A percentile compares a stretch with the other conserved stretches of the same genome.
phyloP scores from a whole-genome alignment of 2,329 filamentous ascomycete species.

The Ophiosphaerella korrae region DNA sequence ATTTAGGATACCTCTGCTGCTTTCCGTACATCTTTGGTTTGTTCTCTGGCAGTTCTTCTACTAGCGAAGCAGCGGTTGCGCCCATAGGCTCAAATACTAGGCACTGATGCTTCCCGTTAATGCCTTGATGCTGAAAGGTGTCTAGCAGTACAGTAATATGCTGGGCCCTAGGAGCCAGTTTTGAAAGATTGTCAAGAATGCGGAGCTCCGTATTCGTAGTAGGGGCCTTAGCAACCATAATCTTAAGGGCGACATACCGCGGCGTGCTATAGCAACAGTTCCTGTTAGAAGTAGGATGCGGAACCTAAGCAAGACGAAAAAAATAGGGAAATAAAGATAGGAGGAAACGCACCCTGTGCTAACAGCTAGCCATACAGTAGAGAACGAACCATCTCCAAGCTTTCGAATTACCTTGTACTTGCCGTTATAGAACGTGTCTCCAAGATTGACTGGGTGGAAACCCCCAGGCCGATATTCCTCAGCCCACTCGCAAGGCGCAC shows the following conservation, averaged over 20 bases:
- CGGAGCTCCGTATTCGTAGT: constrained; percentile 5
- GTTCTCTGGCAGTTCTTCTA: constrained; percentile 18
- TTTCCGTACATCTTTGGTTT: constrained; percentile 14
- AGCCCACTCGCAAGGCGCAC: constrained; percentile 7
- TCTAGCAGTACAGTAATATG: constrained; percentile 5
- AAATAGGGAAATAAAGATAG: constrained; percentile 5
- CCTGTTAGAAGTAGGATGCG: neutral
- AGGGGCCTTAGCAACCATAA: constrained; percentile 11
- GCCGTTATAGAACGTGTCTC: constrained; percentile 12
- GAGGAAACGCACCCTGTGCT: constrained; percentile 8
- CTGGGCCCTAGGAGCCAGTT: constrained; percentile 1
- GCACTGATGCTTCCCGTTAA: constrained; percentile 13
- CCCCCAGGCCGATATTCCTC: constrained; percentile 14
- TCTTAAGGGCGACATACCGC: constrained; percentile 17
- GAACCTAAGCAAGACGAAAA: neutral
- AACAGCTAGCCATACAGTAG: constrained; percentile 23
- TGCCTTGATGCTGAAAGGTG: constrained; percentile 9
- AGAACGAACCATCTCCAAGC: constrained; percentile 18
- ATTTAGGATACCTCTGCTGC: constrained; percentile 12
- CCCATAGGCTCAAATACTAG: constrained; percentile 13
- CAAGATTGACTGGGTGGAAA: constrained; percentile 16
- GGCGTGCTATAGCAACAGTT: constrained; percentile 2
- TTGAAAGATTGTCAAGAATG: constrained; percentile 8
- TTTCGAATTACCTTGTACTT: constrained; percentile 22
- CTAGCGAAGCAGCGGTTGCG: constrained; percentile 9